Evolutionary conservation across 208 protist genomes (phyloP).

Genomic region (Crithidia bombi): DNA sequence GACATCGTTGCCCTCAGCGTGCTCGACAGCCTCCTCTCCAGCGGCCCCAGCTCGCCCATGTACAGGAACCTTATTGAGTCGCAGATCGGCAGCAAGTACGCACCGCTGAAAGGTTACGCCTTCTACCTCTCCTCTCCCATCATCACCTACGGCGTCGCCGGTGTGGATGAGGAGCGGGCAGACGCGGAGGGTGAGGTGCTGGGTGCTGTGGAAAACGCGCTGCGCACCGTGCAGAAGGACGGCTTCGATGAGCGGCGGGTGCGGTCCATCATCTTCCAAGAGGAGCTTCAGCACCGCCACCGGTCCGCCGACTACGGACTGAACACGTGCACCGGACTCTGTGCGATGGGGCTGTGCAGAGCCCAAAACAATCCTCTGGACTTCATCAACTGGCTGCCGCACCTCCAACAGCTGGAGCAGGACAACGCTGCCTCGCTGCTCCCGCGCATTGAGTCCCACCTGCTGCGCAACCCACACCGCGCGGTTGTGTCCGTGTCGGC

Average conservation of each 20-base stretch:
- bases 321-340: slow-evolving; percentile 77
- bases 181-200: slow-evolving; percentile 72
- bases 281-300: slow-evolving; percentile 90
- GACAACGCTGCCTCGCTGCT: slow-evolving; percentile 70
- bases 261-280: slow-evolving; percentile 87
- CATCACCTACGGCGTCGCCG: slow-evolving; percentile 89
- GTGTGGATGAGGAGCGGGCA: slow-evolving; percentile 73
- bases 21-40: slow-evolving; percentile 82
- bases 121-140: slow-evolving; percentile 84
- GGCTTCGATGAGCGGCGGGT: slow-evolving; percentile 87
- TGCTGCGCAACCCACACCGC: slow-evolving; percentile 77
- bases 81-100: slow-evolving; percentile 86
- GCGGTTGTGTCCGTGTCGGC: slow-evolving; percentile 73
- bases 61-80: slow-evolving; percentile 91
- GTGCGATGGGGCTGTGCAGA: slow-evolving; percentile 74
- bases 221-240: slow-evolving; percentile 62
- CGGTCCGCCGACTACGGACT: slow-evolving; percentile 88
- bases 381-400: slow-evolving; percentile 89
- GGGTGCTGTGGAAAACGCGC: slow-evolving; percentile 54
- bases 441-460: slow-evolving; percentile 60
- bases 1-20: slow-evolving; percentile 85
- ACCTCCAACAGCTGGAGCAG: slow-evolving; percentile 59
- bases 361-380: slow-evolving; percentile 76
- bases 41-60: slow-evolving; percentile 86
- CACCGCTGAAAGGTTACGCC: slow-evolving; percentile 84